Evolutionary conservation across 2,329 filamentous ascomycete genomes (phyloP), one percentile per base, ranked within the genome.

Genomic region (Fusarium chaquense): DNA sequence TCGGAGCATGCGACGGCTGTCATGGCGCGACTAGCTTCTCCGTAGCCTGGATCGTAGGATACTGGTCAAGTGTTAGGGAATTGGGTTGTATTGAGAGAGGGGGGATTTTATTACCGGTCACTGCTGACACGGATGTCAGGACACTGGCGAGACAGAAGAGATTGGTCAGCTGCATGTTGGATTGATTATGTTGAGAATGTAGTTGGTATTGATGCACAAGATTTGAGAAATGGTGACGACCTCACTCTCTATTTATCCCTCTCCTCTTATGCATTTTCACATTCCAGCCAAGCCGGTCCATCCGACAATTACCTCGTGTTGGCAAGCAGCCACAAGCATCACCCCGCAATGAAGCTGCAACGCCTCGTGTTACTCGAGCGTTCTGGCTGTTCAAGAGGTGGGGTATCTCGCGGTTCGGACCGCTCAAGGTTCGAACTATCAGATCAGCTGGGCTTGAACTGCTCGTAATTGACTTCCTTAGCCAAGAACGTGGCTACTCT

Each of bases 31-130:
- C 70, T 65, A 22, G 76, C 76, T 61, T 90, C 81, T 72, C 94
- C 92, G 80, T 93, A 96, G 75, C 85, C 88, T 12, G 81, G 79
- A 80, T 94, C 92, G 79, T 90, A 95, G 68, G 90, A 90, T 73
- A 94, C 90, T 73, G 1, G 26, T 6, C 6, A 7, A 11, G 0
- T 15, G 28, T 78, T 75, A 41, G 43, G 24, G 15, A 6, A 30
- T 11, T 6, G 28, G 49, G 35, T 41, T 5, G 24, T 41, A 52
- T 41, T 50, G 30, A 8, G 13, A 9, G 13, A 24, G 47, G 11
- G 36, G n/a, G n/a, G 11, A 18, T 18, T 18, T 36, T 12, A 43
- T 60, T 71, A 80, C 79, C 78, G 15, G 75, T 74, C 12, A 69
- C 63, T 55, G 81, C 81, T 16, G 78, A 73, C 36, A 75, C 75